Evolutionary conservation across 257 asterid genomes (phyloP), one percentile per base, ranked within the genome.

Genomic region (Nyctanthes arbortristis): DNA sequence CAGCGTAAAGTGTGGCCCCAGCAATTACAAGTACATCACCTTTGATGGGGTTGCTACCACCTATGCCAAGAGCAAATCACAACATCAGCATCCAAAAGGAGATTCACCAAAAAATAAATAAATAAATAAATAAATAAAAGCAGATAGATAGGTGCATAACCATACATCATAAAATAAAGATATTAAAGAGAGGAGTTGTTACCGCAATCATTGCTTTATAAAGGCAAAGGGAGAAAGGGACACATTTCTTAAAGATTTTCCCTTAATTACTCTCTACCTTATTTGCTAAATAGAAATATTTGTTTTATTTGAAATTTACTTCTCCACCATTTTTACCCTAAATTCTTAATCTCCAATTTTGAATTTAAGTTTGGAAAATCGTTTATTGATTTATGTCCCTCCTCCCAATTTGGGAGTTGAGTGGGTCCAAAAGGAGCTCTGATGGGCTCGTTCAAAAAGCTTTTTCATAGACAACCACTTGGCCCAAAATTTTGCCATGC

Each of bases 1-100:
- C 89, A 79, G 88, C 97, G 56, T 92, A 92, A 40, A 92, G 88
- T 30, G 95, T 92, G 70, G 98, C 89, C 49, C 98, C 97, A 36
- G 96, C 96, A 74, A 90, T 61, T 9, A 92, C 88, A 67, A 92
- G 87, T 49, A 90, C 22, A 69, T 92, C 98, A 5, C 98, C 98
- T 82, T 82, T 88, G 54, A 90, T 7, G 5, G 97, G 97, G 77
- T 79, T 84, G 85, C 87, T 88, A 74, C 97, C 98, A 65, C 88
- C 97, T 92, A 70, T 32, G 70, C 59, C 61, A 59, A 68, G 43
- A 73, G 55, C 18, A 66, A n/a, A 35, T 31, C 14, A 69, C 55
- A 66, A 72, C 34, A 73, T 68, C 69, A 71, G 9, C 37, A 37
- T 24, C 16, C 9, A 52, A 67, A 65, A 64, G 25, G 59, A 30